These are phyloP conservation scores for Botrytis pseudocinerea DNA, from an alignment of 2,329 filamentous ascomycete species.

Conservation along the genomic window DNA sequence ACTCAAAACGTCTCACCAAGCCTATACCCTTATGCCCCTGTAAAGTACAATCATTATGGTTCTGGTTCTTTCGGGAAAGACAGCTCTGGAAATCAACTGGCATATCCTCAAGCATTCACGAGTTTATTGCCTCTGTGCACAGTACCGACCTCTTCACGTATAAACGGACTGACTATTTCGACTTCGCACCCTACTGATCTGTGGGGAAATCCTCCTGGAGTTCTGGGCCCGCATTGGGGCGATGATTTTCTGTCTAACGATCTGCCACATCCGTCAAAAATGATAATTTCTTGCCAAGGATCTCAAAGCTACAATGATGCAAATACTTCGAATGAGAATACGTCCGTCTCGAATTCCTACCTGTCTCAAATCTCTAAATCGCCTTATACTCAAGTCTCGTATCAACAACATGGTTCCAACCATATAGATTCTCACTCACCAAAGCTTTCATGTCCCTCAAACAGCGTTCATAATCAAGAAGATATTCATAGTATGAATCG, in stretches of 20 bases:
- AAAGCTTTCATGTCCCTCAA: not conserved
- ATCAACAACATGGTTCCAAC: not conserved
- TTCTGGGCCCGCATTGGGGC: not conserved
- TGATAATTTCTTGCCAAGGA: not conserved
- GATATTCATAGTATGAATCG: not conserved
- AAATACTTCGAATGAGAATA: not conserved
- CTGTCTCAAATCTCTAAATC: not conserved
- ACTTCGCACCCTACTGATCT: not conserved
- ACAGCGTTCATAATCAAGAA: not conserved
- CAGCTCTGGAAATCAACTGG: not conserved
- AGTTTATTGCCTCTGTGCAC: not conserved
- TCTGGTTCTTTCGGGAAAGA: not conserved
- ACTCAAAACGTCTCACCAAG: not conserved
- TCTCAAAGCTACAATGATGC: not conserved
- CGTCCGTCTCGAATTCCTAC: not conserved
- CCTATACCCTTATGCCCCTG: not conserved
- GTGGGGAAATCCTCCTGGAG: not conserved
- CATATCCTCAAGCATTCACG: not conserved
- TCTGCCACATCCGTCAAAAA: not conserved
- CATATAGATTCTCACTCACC: not conserved
- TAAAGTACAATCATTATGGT: not conserved
- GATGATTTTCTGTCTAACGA: not conserved
- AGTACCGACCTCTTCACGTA: not conserved
- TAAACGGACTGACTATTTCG: not conserved
- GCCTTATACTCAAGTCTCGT: not conserved